Conservation (phyloP, 331 rosid genomes). For the Quercus phellos region DNA sequence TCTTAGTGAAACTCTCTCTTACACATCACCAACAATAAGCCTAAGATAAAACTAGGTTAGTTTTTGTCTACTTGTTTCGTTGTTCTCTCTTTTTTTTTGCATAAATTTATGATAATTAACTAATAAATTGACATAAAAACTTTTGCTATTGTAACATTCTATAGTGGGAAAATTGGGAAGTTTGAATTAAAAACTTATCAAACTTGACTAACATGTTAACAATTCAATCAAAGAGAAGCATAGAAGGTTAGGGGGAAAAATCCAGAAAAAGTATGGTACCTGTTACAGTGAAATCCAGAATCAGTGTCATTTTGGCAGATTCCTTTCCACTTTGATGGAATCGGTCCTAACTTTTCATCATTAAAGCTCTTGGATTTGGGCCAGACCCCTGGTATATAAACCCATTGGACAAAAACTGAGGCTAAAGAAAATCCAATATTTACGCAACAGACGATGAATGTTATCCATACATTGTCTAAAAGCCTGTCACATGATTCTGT, state of each 20-base stretch:
- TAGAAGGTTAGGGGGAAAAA: not conserved
- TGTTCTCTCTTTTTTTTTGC: no score
- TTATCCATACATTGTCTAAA: not conserved
- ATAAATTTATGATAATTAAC: no score
- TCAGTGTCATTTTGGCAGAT: conserved; percentile 59
- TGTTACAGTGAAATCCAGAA: conserved; percentile 65
- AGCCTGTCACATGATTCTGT: not conserved
- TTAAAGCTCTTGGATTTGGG: conserved; percentile 85
- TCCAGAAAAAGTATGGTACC: conserved; percentile 32
- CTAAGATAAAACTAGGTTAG: no score
- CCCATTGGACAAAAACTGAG: conserved; percentile 27
- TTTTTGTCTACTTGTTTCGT: no score
- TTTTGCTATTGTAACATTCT: no score
- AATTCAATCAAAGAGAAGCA: not conserved
- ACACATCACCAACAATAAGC: no score
- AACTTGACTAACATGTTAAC: not conserved
- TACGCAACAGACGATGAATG: not conserved
- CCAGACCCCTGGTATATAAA: conserved; percentile 60
- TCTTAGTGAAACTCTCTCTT: no score
- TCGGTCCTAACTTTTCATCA: conserved; percentile 70
- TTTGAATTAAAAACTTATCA: conserved; percentile 1
- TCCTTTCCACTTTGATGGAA: conserved; percentile 90
- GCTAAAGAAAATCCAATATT: conserved; percentile 14
- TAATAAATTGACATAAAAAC: no score
- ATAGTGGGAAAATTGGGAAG: not conserved